These are phyloP conservation scores for Heimioporus sp. DNA, from an alignment of 768 basidiomycete species.

Conservation along the genomic window DNA sequence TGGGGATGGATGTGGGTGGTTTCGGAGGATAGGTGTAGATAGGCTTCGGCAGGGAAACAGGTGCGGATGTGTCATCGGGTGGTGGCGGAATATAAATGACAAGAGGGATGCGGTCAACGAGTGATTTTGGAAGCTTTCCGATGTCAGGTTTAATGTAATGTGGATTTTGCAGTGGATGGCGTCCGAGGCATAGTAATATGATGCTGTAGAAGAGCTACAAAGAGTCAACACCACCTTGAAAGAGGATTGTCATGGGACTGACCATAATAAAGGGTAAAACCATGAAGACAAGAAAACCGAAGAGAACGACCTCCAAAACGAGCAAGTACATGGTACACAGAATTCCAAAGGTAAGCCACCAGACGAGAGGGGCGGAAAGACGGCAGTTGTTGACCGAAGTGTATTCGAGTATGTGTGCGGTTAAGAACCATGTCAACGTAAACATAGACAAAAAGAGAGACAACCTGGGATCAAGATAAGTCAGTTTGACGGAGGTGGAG, in stretches of 20 bases:
- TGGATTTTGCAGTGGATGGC: conserved; percentile 76
- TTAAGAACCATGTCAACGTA: conserved; percentile 81
- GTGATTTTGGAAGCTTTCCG: conserved; percentile 64
- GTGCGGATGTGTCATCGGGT: conserved; percentile 43
- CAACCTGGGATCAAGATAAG: conserved; percentile 36
- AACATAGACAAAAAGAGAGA: conserved; percentile 65
- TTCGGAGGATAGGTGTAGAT: conserved; percentile 65
- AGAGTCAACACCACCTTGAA: conserved; percentile 2
- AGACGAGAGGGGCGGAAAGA: conserved; percentile 70
- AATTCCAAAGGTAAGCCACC: conserved; percentile 85
- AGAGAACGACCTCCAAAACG: conserved; percentile 66
- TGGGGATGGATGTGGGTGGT: conserved; percentile 27
- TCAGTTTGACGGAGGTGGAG: background rate
- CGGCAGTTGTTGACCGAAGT: conserved; percentile 76
- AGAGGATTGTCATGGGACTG: conserved; percentile 28
- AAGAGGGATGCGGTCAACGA: conserved; percentile 78
- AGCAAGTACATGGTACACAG: conserved; percentile 78
- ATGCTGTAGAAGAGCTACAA: conserved; percentile 73
- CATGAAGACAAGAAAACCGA: conserved; percentile 76
- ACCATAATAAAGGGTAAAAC: conserved; percentile 79
- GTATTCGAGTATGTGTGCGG: conserved; percentile 77
- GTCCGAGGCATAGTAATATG: conserved; percentile 72
- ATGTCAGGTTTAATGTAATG: conserved; percentile 75
- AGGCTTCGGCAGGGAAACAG: conserved; percentile 45
- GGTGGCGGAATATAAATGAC: conserved; percentile 86